Base-by-base conservation (phyloP, 257 asterid species). In the Ilex aquifolium region DNA sequence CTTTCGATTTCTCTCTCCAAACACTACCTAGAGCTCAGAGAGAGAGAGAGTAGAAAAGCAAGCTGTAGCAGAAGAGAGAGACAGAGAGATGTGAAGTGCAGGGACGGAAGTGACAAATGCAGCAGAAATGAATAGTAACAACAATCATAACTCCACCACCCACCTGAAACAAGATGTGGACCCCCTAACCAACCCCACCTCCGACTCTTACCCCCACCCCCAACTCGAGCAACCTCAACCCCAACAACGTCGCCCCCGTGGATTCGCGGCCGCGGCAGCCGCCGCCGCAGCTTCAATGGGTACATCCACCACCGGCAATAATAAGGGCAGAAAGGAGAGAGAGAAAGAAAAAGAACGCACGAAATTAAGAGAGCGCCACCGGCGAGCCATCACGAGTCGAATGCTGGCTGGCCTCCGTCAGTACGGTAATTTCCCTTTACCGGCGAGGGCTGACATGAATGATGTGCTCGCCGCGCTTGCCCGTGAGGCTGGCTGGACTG, bases 401-500 rank as follows among this genome's bases (percentile, higher is more conserved):
- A 83, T 86, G 86, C 84, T 86, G 3, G 82, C 88, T 60, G 95
- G 95, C 32, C 85, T 86, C 74, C 88, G 90, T 4, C 95, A 86
- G 79, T 74, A 86, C 61, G 95, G 90, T 3, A 86, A 83, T 66
- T 86, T 81, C 64, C 85, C 90, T 39, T 82, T 86, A 32, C 90
- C 95, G 0, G 83, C 87, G 4, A 83, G 95, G 31, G 91, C 95
- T 31, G 95, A 86, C 70, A 86, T 86, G 95, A 86, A 86, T 59
- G 95, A 86, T 73, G 95, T 86, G 51, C 84, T 86, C 60, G 86
- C 91, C 39, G 85, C 95, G 31, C 88, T 86, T 17, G 95, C 95
- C 46, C 78, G 95, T 11, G 85, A 83, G 64, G 86, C 95, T 1
- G 95, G 95, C 29, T 86, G 91, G 91, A 77, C 75, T 7, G 91